Base-by-base conservation (phyloP, 345 rosid genomes). In the Citrus maxima region DNA sequence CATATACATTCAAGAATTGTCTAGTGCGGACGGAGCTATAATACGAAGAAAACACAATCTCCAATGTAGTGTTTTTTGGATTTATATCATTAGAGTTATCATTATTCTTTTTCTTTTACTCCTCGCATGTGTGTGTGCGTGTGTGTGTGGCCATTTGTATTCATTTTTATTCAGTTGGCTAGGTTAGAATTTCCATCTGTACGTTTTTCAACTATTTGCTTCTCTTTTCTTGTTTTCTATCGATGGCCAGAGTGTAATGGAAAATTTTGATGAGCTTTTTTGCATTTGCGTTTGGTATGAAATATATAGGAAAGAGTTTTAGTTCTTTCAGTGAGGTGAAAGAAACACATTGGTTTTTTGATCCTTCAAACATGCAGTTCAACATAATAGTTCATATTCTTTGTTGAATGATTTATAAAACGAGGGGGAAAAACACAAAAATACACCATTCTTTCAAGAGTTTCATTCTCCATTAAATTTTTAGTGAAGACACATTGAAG, bases 281-380 rank as follows among this genome's bases (percentile, higher is more conserved):
- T 27, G 13, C 46, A 25, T 63, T 75, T 75, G 70, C 42, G 24
- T 75, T 62, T 75, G 40, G n/a, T 28, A 30, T 63, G 70, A 38
- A 61, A 74, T 61, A 37, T 74, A 62, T 38, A 25, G 68, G 54
- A 74, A 9, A 40, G 75, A n/a, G n/a, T 61, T 34, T 63, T 22
- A 12, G 60, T 59, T 28, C 49, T 71, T 71, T 24, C 10, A 16
- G 30, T 1, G 6, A 3, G 19, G 35, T 4, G 16, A 13, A 51
- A 19, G 24, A 21, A 75, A 22, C n/a, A 19, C 25, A 28, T 25
- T 40, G 68, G 68, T 42, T 38, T 61, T 1, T 61, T 16, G 10
- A 46, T 63, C 12, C 59, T 63, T 60, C 21, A 14, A 63, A 61
- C 5, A 24, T 28, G 27, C 69, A 40, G 22, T 28, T 19, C 22